Conservation (phyloP, 1,139 yeast genomes). For the Eremothecium gossypii region DNA sequence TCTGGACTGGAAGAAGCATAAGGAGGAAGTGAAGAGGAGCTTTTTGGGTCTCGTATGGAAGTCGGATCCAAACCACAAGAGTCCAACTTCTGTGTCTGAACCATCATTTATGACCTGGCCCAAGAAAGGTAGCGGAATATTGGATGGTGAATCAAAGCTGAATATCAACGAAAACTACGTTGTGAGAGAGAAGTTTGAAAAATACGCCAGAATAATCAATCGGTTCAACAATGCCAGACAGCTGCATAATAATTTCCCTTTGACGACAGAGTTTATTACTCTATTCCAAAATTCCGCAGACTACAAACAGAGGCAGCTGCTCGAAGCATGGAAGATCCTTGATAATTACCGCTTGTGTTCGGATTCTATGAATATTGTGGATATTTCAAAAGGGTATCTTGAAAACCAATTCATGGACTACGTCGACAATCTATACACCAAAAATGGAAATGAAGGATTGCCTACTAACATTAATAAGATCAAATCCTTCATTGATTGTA, state of each 20-base stretch:
- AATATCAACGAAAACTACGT: slow-evolving; percentile 35
- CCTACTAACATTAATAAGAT: slow-evolving; percentile 68
- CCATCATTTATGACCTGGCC: slow-evolving; percentile 24
- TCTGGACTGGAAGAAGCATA: slow-evolving; percentile 75
- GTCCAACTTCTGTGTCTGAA: slow-evolving; percentile 5
- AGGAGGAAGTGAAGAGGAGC: slow-evolving; percentile 60
- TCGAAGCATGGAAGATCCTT: slow-evolving; percentile 56
- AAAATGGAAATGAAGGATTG: slow-evolving; percentile 52
- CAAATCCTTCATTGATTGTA: slow-evolving; percentile 50
- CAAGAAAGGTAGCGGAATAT: slow-evolving; percentile 21
- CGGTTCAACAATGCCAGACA: slow-evolving; percentile 64
- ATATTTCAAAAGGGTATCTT: slow-evolving; percentile 51
- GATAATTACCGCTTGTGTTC: slow-evolving; percentile 18
- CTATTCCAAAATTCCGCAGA: slow-evolving; percentile 34
- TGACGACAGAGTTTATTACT: slow-evolving; percentile 30
- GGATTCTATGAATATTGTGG: slow-evolving; percentile 34
- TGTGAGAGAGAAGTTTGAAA: slow-evolving; percentile 54
- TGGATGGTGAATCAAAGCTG: slow-evolving; percentile 30
- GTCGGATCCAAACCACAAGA: slow-evolving; percentile 9
- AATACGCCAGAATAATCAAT: slow-evolving; percentile 62
- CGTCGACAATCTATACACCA: slow-evolving; percentile 62
- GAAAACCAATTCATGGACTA: slow-evolving; percentile 72
- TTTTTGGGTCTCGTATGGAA: slow-evolving; percentile 41
- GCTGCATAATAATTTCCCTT: slow-evolving; percentile 31
- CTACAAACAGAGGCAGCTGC: slow-evolving; percentile 51